Conservation (phyloP, 805 yeast genomes). For the Candida caryicola region DNA sequence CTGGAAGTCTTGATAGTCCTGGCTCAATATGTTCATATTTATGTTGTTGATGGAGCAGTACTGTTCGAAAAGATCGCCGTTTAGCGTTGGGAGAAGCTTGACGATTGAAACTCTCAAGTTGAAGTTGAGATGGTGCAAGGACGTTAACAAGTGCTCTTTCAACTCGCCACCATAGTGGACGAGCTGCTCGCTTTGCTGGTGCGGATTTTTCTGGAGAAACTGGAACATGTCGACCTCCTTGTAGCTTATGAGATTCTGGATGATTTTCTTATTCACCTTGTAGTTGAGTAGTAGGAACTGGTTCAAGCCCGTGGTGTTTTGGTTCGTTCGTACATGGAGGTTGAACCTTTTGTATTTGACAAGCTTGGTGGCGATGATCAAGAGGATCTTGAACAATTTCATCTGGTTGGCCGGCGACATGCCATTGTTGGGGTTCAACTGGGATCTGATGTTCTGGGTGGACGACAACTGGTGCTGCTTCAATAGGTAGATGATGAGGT, state of each 20-base stretch:
- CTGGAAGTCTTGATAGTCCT: constrained; percentile 2
- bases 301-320: constrained; percentile 22
- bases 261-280: constrained; percentile 35
- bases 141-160: constrained; percentile 19
- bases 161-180: constrained; percentile 8
- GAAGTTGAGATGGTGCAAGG: constrained; percentile 27
- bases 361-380: constrained; percentile 27
- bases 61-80: constrained; percentile 39
- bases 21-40: constrained; percentile 18
- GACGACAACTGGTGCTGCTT: constrained; percentile 16
- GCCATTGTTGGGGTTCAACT: constrained; percentile 1
- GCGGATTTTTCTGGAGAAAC: constrained; percentile 7
- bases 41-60: constrained; percentile 39
- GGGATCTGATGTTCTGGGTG: constrained; percentile 1
- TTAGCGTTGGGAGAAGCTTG: constrained; percentile 29
- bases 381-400: constrained; percentile 29
- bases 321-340: constrained; percentile 22
- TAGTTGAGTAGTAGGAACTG: constrained; percentile 33
- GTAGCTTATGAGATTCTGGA: constrained; percentile 27
- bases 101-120: constrained; percentile 28
- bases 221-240: constrained; percentile 32
- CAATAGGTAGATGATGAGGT: constrained; percentile 27
- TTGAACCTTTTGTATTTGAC: constrained; percentile 25
- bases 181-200: background rate
- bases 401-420: constrained; percentile 12